Conservation (phyloP, 805 yeast species). For the Maudiozyma barnettii region DNA sequence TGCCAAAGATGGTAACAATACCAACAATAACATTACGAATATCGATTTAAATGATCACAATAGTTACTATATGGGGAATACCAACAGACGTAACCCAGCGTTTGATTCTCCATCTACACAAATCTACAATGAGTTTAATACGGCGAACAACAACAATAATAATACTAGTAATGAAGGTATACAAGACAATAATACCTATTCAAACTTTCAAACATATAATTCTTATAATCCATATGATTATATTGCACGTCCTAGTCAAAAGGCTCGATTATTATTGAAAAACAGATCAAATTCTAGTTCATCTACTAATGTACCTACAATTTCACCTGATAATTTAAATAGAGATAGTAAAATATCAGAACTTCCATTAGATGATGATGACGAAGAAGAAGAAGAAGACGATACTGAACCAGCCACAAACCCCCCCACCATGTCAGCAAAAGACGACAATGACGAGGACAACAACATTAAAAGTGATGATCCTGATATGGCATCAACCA, state of each 20-base stretch:
- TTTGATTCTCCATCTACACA: not conserved
- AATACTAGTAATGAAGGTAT: not conserved
- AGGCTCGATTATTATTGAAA: conserved; percentile 16
- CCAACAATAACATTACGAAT: not conserved
- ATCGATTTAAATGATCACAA: too few relatives aligned
- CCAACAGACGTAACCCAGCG: too few relatives aligned
- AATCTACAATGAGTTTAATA: not conserved
- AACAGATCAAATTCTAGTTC: conserved; percentile 16
- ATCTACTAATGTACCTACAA: not conserved
- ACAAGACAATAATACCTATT: not conserved
- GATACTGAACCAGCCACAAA: not conserved
- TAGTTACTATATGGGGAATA: too few relatives aligned
- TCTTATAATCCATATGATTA: not conserved
- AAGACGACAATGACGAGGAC: too few relatives aligned
- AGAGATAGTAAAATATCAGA: conserved; percentile 16
- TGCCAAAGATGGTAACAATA: not conserved
- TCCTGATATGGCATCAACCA: conserved; percentile 1
- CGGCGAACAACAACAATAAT: not conserved
- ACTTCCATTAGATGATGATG: conserved; percentile 18
- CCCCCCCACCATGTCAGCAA: too few relatives aligned
- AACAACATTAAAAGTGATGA: conserved; percentile 1
- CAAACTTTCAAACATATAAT: not conserved
- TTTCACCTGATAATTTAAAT: conserved; percentile 1
- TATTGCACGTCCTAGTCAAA: conserved; percentile 1
- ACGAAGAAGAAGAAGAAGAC: conserved; percentile 4